A percentile compares a stretch with the other conserved stretches of the same genome.
Conservation (phyloP, 2,329 filamentous ascomycete genomes). For the Aspergillus sp. region DNA sequence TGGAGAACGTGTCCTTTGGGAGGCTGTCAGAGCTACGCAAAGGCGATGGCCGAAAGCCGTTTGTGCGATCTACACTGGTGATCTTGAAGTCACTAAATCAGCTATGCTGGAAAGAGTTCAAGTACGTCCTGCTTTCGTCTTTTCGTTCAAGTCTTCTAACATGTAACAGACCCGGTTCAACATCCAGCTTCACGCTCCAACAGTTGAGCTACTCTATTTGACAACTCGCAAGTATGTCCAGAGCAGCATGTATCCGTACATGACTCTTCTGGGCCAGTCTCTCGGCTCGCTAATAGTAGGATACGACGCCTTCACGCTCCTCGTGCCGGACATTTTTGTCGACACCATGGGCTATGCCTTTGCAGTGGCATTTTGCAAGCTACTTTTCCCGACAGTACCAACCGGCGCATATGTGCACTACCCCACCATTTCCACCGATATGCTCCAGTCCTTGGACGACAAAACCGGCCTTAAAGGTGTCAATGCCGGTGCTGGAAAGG, state of each 20-base stretch:
- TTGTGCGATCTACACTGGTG: slow-evolving; percentile 92
- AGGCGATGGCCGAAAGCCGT: slow-evolving; percentile 83
- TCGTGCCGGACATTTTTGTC: slow-evolving; percentile 90
- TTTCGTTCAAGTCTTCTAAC: not conserved
- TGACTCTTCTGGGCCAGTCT: slow-evolving; percentile 93
- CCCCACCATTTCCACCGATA: slow-evolving; percentile 96
- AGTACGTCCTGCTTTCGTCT: slow-evolving; percentile 45
- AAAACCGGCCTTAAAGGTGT: slow-evolving; percentile 66
- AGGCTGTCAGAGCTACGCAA: slow-evolving; percentile 88
- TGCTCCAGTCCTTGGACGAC: slow-evolving; percentile 80
- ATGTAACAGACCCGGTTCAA: slow-evolving; percentile 76
- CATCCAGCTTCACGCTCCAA: slow-evolving; percentile 80
- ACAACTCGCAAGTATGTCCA: slow-evolving; percentile 84
- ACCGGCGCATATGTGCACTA: slow-evolving; percentile 97
- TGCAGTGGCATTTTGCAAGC: slow-evolving; percentile 75
- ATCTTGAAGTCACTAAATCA: slow-evolving; percentile 81
- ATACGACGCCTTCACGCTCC: slow-evolving; percentile 87
- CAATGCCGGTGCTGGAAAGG: slow-evolving; percentile 79
- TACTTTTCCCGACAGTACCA: slow-evolving; percentile 76
- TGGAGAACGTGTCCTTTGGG: slow-evolving; percentile 94
- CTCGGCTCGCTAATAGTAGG: slow-evolving; percentile 83
- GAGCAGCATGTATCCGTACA: slow-evolving; percentile 81
- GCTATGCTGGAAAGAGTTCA: slow-evolving; percentile 76
- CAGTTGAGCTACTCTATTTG: slow-evolving; percentile 85
- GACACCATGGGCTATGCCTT: slow-evolving; percentile 99